Evolutionary conservation across 208 protist species (phyloP).

Genomic region (Angomonas deanei): DNA sequence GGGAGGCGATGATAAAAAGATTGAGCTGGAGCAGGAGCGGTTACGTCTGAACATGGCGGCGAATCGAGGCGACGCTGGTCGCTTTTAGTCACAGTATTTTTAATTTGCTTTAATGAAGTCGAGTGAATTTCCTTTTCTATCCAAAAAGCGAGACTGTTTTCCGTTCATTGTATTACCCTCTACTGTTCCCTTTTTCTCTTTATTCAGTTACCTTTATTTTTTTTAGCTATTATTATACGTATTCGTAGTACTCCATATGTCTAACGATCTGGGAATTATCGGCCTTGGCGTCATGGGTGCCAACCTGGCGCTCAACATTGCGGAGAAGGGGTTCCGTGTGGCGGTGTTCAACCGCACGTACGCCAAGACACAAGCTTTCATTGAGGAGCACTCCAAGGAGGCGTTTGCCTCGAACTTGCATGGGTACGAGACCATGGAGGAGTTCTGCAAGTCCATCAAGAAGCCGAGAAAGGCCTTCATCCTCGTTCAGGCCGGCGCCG

Average conservation of each 20-base stretch:
- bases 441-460: slow-evolving; percentile 77
- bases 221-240: neutral
- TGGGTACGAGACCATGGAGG: slow-evolving; percentile 74
- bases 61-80: slow-evolving; percentile 41
- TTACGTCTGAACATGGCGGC: slow-evolving; percentile 52
- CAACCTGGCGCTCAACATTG: slow-evolving; percentile 98
- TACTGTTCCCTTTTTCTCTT: slow-evolving; percentile 5
- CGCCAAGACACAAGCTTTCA: slow-evolving; percentile 82
- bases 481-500: slow-evolving; percentile 95
- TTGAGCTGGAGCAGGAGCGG: slow-evolving; percentile 74
- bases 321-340: slow-evolving; percentile 93
- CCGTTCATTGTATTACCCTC: too few species aligned
- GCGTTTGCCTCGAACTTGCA: slow-evolving; percentile 58
- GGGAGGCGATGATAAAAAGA: slow-evolving; percentile 49
- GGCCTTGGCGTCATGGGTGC: slow-evolving; percentile 99
- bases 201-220: slow-evolving; percentile 5
- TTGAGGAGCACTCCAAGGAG: slow-evolving; percentile 49
- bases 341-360: slow-evolving; percentile 92
- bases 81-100: slow-evolving; percentile 20
- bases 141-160: too few species aligned
- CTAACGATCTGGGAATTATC: slow-evolving; percentile 94
- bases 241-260: slow-evolving; percentile 36
- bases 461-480: slow-evolving; percentile 93
- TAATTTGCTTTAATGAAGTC: neutral
- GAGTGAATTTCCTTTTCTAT: too few species aligned